A percentile compares a stretch with the other conserved stretches of the same genome.
phyloP scores from a whole-genome alignment of 441 rosid genomes.

The Gossypium davidsonii region DNA sequence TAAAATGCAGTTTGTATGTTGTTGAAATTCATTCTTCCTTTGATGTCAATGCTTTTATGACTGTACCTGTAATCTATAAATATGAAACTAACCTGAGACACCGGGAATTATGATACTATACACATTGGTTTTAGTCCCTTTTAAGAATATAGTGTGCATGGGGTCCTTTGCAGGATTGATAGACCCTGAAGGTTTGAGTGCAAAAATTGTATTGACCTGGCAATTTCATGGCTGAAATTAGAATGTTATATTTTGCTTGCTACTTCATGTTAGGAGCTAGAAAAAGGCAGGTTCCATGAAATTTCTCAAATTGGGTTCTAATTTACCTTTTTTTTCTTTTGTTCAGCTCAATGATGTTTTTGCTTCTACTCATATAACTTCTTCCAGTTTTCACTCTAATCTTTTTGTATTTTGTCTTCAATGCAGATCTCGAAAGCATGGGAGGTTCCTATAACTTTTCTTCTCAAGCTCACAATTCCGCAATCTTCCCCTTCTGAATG shows the following conservation, averaged over 20 bases:
- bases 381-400: background rate
- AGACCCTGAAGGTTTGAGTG: background rate
- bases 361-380: background rate
- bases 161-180: background rate
- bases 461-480: conserved; percentile 77
- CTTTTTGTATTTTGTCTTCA: conserved; percentile 7
- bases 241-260: background rate
- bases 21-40: conserved; percentile 1
- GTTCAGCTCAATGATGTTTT: background rate
- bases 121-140: background rate
- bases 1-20: background rate
- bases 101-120: background rate
- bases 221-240: background rate
- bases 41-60: background rate
- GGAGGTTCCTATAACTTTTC: conserved; percentile 63
- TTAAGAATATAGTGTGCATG: background rate
- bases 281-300: background rate
- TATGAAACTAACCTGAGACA: background rate
- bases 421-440: conserved; percentile 64
- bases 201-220: background rate
- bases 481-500: conserved; percentile 70
- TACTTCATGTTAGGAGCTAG: background rate
- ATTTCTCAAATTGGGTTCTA: background rate
- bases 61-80: background rate
- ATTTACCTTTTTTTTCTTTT: background rate